A percentile compares a stretch with the other conserved stretches of the same genome.
These are phyloP conservation scores for Mercurialis annua DNA, from an alignment of 345 rosid genomes.

Conservation along the genomic window DNA sequence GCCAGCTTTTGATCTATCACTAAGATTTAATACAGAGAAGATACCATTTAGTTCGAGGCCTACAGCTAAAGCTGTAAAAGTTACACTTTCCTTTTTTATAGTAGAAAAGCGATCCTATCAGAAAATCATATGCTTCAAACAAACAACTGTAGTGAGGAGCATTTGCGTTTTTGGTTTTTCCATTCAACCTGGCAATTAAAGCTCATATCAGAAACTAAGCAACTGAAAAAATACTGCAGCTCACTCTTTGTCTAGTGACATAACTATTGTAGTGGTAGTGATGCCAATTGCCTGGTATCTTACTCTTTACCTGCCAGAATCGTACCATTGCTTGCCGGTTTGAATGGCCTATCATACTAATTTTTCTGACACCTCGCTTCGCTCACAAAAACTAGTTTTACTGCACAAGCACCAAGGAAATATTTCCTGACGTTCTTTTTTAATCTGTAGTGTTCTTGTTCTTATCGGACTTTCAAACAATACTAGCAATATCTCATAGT, in stretches of 20 bases:
- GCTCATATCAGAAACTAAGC: no score
- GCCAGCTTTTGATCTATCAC: slow-evolving; percentile 6
- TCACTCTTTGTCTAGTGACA: no score
- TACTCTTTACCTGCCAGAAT: neutral
- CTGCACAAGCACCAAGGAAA: neutral
- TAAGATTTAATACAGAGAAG: neutral
- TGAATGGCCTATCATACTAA: neutral
- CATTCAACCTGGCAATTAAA: no score
- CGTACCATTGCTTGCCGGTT: neutral
- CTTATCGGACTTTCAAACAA: neutral
- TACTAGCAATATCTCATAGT: neutral
- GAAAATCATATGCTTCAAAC: slow-evolving; percentile 7
- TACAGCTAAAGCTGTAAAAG: neutral
- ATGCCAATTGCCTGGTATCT: neutral
- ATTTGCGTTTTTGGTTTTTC: no score
- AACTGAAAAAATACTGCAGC: no score
- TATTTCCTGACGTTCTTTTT: neutral
- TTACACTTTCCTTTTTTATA: neutral
- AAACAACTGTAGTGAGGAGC: neutral
- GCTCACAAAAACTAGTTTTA: neutral
- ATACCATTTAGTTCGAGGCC: slow-evolving; percentile 7
- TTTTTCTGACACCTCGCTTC: neutral
- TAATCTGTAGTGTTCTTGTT: neutral
- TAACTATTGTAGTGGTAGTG: no score
- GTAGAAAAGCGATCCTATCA: no score